A percentile compares a stretch with the other conserved stretches of the same genome.
Conservation (phyloP, 768 basidiomycete genomes). For the Trametes meyenii region DNA sequence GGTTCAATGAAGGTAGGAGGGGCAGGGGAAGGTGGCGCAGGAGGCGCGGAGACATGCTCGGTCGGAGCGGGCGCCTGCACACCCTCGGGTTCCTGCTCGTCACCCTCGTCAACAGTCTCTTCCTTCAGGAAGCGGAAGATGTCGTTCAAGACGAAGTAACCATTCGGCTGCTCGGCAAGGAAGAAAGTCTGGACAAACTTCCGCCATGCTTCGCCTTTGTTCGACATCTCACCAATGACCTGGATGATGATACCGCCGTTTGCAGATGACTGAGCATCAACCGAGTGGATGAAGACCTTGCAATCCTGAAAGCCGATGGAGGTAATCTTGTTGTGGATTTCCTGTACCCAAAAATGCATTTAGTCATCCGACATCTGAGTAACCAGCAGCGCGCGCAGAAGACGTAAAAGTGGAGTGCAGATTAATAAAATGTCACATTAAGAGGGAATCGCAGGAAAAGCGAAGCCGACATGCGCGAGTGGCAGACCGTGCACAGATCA, state of each 20-base stretch:
- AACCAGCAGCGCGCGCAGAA: not conserved
- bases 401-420: not conserved
- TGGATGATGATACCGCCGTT: conserved; percentile 98
- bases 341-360: conserved; percentile 48
- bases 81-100: conserved; percentile 55
- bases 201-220: conserved; percentile 87
- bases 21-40: conserved; percentile 41
- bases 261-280: conserved; percentile 95
- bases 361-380: not conserved
- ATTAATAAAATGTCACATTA: not conserved
- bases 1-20: conserved; percentile 33
- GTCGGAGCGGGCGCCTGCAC: conserved; percentile 33
- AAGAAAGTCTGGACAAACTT: conserved; percentile 99
- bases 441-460: not conserved
- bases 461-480: not conserved
- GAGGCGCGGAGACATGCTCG: conserved; percentile 32
- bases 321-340: conserved; percentile 96
- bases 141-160: conserved; percentile 99
- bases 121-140: conserved; percentile 99
- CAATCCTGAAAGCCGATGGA: conserved; percentile 94
- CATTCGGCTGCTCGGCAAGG: conserved; percentile 98
- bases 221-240: conserved; percentile 99
- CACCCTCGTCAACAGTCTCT: conserved; percentile 82
- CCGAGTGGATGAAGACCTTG: conserved; percentile 99
- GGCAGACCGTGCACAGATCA: not conserved